Base-by-base conservation (phyloP, 2,329 filamentous ascomycete genomes). In the Hypoxylon sp. region DNA sequence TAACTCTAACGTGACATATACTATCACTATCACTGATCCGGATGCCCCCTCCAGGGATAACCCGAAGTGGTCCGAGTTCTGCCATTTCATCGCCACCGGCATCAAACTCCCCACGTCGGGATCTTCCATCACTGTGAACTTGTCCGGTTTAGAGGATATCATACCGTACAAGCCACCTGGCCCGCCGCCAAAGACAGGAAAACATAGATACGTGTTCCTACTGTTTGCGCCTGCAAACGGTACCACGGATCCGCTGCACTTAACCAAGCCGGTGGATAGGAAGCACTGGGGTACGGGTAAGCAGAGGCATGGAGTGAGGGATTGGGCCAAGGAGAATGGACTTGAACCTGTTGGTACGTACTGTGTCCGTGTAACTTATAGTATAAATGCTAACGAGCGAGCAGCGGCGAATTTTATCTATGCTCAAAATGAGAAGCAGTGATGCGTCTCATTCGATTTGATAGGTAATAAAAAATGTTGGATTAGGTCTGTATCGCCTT, bases 1-100 rank as follows among this genome's bases (percentile, higher is more conserved):
- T 11, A 41, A 14, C 11, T 50, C 53, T 43, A 62, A 71, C 49
- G 48, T 75, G 55, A 75, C 74, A 11, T 79, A 79, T 59, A 72
- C 75, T 5, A 65, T 82, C 51, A 72, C 77, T 3, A 69, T 83
- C 5, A 82, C 80, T 3, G 82, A 83, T 69, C 82, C 82, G 0
- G 82, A 84, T 58, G 82, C 82, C 0, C 80, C 80, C 0, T 82
- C 81, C 0, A 78, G 80, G 3, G 74, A 80, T 43, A 72, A 83
- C 60, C 81, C 81, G 2, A 78, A 80, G 61, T 83, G 80, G 80
- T 79, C 80, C 5, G 82, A 84, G 74, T 78, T 82, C 72, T 84
- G 82, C 67, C 82, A 84, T 72, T 83, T 81, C 80, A 79, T 84
- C 50, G 78, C 79, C 2, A 79, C 79, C 0, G 80, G 78, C 17